phyloP scores from a whole-genome alignment of 805 yeast genomes.

The Candida parachauliodes region DNA sequence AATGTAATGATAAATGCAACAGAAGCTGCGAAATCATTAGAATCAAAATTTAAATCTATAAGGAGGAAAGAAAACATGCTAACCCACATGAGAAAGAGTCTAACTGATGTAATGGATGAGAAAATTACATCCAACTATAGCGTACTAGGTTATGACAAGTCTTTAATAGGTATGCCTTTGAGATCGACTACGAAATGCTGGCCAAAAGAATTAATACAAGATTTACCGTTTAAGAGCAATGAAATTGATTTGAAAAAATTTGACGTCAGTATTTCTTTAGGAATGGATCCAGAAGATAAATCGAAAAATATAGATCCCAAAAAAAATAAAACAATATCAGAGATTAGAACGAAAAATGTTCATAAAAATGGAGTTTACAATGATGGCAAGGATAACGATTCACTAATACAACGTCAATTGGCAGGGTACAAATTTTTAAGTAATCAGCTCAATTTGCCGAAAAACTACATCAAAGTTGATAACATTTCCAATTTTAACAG shows the following conservation, averaged over 20 bases:
- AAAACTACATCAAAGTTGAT: slow-evolving; percentile 1
- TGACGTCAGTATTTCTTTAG: slow-evolving; percentile 30
- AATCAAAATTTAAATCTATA: slow-evolving; percentile 32
- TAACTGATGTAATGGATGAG: slow-evolving; percentile 2
- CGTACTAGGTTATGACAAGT: slow-evolving; percentile 40
- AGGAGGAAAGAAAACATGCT: slow-evolving; percentile 30
- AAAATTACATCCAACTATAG: slow-evolving; percentile 24
- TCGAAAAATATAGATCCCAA: slow-evolving; percentile 19
- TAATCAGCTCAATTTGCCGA: slow-evolving; percentile 3
- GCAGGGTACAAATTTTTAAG: slow-evolving; percentile 3
- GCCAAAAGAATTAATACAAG: slow-evolving; percentile 40
- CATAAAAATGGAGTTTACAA: slow-evolving; percentile 1
- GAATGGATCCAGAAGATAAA: slow-evolving; percentile 17
- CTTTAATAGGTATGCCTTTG: slow-evolving; percentile 37
- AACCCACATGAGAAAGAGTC: slow-evolving; percentile 10
- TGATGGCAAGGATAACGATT: neutral
- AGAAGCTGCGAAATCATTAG: slow-evolving; percentile 35
- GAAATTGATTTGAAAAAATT: slow-evolving; percentile 28
- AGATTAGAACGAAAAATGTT: slow-evolving; percentile 3
- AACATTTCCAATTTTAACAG: slow-evolving; percentile 1
- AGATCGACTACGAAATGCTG: slow-evolving; percentile 16
- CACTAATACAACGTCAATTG: slow-evolving; percentile 2
- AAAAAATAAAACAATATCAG: slow-evolving; percentile 3
- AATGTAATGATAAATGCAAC: slow-evolving; percentile 26
- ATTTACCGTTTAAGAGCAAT: slow-evolving; percentile 24